Percentiles rank a stretch among this genome's conserved stretches.
These are phyloP conservation scores for Santalum album DNA, from an alignment of 164 flowering plant genomes.

Conservation along the genomic window DNA sequence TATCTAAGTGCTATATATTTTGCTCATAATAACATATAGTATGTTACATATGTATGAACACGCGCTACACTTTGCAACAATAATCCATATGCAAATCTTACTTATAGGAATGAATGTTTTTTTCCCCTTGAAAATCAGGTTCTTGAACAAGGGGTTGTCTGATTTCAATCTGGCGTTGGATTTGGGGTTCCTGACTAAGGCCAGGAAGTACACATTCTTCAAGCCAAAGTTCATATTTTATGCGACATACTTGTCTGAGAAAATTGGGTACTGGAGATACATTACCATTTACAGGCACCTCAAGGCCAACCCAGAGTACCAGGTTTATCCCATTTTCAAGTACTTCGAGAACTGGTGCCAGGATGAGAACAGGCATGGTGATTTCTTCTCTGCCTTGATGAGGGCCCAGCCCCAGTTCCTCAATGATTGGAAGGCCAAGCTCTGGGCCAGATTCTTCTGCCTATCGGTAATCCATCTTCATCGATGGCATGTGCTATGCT, in stretches of 20 bases:
- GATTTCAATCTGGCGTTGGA: conserved; percentile 96
- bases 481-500: no score
- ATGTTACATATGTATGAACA: no score
- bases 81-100: no score
- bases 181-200: conserved; percentile 95
- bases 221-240: conserved; percentile 98
- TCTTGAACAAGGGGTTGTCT: conserved; percentile 95
- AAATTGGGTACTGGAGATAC: conserved; percentile 98
- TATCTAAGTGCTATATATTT: no score
- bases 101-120: no score
- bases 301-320: conserved; percentile 84
- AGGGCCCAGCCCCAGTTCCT: conserved; percentile 99
- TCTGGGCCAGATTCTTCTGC: conserved; percentile 97
- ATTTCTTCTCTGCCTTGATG: conserved; percentile 95
- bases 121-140: conserved; percentile 44
- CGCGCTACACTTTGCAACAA: no score
- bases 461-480: conserved; percentile 51
- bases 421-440: conserved; percentile 94
- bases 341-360: conserved; percentile 99
- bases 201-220: conserved; percentile 97
- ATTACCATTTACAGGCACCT: conserved; percentile 93
- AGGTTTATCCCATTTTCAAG: conserved; percentile 91
- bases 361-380: conserved; percentile 98
- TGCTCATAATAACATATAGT: no score
- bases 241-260: conserved; percentile 94